Percentiles rank a stretch among this genome's conserved stretches.
These are phyloP conservation scores for Hypocreales sp. DNA, from an alignment of 2,329 filamentous ascomycete species.

Conservation along the genomic window DNA sequence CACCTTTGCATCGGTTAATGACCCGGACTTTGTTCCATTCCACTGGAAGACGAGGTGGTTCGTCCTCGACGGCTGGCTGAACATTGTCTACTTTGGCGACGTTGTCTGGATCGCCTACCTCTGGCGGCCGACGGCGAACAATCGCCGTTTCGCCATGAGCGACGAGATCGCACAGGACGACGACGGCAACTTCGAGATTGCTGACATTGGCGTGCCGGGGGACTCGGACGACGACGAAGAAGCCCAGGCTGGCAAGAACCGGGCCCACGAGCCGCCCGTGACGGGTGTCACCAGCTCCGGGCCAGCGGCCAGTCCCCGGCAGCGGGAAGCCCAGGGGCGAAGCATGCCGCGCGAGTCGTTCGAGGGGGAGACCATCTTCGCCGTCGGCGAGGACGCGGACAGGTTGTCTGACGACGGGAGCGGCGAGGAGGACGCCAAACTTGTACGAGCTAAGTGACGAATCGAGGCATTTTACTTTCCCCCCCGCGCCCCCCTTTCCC, in stretches of 20 bases:
- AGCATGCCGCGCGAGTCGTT: slow-evolving; percentile 36
- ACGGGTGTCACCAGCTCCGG: slow-evolving; percentile 11
- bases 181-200: slow-evolving; percentile 87
- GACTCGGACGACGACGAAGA: slow-evolving; percentile 42
- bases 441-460: slow-evolving; percentile 30
- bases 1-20: slow-evolving; percentile 71
- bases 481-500: no score
- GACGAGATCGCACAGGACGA: slow-evolving; percentile 98
- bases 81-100: slow-evolving; percentile 88
- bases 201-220: slow-evolving; percentile 67
- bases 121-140: slow-evolving; percentile 93
- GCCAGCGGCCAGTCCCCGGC: slow-evolving; percentile 8
- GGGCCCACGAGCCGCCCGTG: slow-evolving; percentile 8
- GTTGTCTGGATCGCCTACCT: slow-evolving; percentile 88
- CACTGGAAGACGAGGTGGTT: slow-evolving; percentile 99
- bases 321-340: slow-evolving; percentile 8
- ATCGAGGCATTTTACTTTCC: not conserved
- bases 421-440: slow-evolving; percentile 29
- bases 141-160: slow-evolving; percentile 94
- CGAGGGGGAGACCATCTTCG: slow-evolving; percentile 92
- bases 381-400: slow-evolving; percentile 72
- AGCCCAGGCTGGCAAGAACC: slow-evolving; percentile 27
- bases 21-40: slow-evolving; percentile 82
- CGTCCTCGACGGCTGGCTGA: slow-evolving; percentile 91
- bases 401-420: slow-evolving; percentile 65